Evolutionary conservation across 2,329 filamentous ascomycete species (phyloP).

Genomic region (Xylariomycetidae sp.): DNA sequence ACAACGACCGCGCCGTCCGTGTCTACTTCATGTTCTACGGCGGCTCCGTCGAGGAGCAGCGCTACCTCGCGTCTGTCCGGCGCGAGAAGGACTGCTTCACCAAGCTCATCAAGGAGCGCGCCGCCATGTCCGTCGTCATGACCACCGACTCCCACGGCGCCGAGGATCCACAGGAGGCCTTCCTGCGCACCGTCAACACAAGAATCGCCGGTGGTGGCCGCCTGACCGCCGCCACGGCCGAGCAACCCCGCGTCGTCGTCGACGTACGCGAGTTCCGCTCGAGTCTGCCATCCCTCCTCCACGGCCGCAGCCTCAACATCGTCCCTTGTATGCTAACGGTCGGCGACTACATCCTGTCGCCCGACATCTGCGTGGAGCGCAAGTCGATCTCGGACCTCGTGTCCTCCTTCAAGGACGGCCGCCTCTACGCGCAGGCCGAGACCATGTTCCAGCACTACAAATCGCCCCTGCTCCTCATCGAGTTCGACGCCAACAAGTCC

Average conservation of each 20-base stretch:
- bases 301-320: conserved; percentile 81
- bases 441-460: conserved; percentile 94
- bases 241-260: conserved; percentile 85
- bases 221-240: conserved; percentile 72
- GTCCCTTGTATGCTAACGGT: conserved; percentile 95
- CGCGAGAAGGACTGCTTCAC: conserved; percentile 96
- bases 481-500: conserved; percentile 95
- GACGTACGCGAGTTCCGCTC: conserved; percentile 96
- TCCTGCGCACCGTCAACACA: conserved; percentile 92
- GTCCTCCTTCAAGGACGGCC: conserved; percentile 83
- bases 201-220: conserved; percentile 90
- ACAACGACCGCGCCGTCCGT: conserved; percentile 79
- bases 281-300: conserved; percentile 81
- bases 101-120: conserved; percentile 87
- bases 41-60: conserved; percentile 90
- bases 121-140: conserved; percentile 85
- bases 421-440: conserved; percentile 87
- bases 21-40: conserved; percentile 98
- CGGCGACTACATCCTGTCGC: conserved; percentile 90
- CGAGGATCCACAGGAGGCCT: conserved; percentile 82
- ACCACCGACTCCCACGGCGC: conserved; percentile 62
- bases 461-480: conserved; percentile 84
- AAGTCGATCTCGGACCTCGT: conserved; percentile 92
- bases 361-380: conserved; percentile 86
- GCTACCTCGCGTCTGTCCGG: conserved; percentile 83